Conservation (phyloP, 495 filamentous ascomycete species). For the Hyaloscypha hepaticicola region DNA sequence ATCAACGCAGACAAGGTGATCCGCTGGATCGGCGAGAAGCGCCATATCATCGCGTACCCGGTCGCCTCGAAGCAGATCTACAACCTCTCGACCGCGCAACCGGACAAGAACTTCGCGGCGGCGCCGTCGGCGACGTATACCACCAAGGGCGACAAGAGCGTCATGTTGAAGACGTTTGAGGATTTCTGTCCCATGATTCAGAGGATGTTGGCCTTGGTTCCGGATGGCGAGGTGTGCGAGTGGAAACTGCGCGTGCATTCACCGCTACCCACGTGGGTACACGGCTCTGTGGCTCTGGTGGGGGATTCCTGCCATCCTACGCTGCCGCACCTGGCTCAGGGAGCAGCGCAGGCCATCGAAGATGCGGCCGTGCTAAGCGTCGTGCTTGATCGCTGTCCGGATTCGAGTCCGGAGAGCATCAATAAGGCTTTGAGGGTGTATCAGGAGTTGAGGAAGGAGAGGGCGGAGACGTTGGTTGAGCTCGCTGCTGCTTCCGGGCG, state of each 20-base stretch:
- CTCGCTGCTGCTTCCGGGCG: constrained; percentile 66
- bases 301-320: constrained; percentile 82
- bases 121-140: constrained; percentile 76
- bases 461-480: constrained; percentile 68
- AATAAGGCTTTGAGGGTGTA: constrained; percentile 68
- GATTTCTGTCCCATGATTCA: constrained; percentile 73
- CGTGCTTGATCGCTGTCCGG: constrained; percentile 56
- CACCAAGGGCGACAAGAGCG: constrained; percentile 65
- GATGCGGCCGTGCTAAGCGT: constrained; percentile 73
- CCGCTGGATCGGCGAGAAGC: constrained; percentile 74
- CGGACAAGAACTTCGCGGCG: constrained; percentile 68
- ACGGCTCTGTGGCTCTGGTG: constrained; percentile 64
- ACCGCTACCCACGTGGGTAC: constrained; percentile 68
- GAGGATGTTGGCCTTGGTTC: constrained; percentile 73
- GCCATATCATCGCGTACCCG: constrained; percentile 83
- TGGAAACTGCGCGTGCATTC: constrained; percentile 76
- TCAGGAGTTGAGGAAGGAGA: constrained; percentile 68
- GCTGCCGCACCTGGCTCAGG: constrained; percentile 67
- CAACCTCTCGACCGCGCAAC: constrained; percentile 75
- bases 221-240: constrained; percentile 77
- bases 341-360: constrained; percentile 85
- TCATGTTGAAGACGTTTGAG: constrained; percentile 63
- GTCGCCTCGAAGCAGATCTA: constrained; percentile 73
- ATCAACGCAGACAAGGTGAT: constrained; percentile 66
- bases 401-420: constrained; percentile 53